Percentiles rank a stretch among this genome's conserved stretches.
Conservation (phyloP, 352 stramenopile genomes). For the Lagenidium sp. region DNA sequence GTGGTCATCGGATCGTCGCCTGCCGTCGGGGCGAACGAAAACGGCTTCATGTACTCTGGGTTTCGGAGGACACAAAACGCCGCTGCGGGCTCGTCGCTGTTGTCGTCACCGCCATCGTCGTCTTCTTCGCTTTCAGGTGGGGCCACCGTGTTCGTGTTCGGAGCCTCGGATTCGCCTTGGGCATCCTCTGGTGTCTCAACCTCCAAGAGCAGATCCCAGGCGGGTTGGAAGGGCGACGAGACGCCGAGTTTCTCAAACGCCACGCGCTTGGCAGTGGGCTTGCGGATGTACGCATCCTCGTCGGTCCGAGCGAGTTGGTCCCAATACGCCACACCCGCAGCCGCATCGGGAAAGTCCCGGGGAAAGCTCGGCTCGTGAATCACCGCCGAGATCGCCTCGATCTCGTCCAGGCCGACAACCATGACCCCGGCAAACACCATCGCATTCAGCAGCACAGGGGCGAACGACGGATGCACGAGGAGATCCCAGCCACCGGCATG, state of each 20-base stretch:
- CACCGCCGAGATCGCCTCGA: constrained; percentile 45
- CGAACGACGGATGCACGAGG: constrained; percentile 30
- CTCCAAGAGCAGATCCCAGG: constrained; percentile 42
- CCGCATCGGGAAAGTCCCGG: constrained; percentile 65
- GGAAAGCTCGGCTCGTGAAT: constrained; percentile 56
- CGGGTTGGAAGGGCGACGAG: constrained; percentile 45
- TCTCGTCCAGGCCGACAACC: constrained; percentile 65
- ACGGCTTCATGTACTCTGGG: constrained; percentile 58
- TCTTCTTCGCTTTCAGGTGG: constrained; percentile 1
- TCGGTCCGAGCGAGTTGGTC: constrained; percentile 12
- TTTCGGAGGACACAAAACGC: constrained; percentile 48
- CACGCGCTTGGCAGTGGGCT: constrained; percentile 65
- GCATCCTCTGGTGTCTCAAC: not conserved
- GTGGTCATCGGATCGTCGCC: not conserved
- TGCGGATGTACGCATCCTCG: constrained; percentile 22
- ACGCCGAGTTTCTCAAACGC: constrained; percentile 53
- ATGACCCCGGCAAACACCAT: constrained; percentile 57
- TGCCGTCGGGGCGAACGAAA: constrained; percentile 28
- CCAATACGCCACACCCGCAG: constrained; percentile 51
- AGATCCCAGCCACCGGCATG: constrained; percentile 61
- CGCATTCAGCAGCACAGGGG: constrained; percentile 41
- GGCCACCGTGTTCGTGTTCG: too few relatives aligned
- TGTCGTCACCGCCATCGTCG: constrained; percentile 6
- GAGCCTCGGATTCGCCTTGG: too few relatives aligned
- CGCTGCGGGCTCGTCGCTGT: not conserved